These are phyloP conservation scores for Pisolithus sp. DNA, from an alignment of 768 basidiomycete species.

Conservation along the genomic window DNA sequence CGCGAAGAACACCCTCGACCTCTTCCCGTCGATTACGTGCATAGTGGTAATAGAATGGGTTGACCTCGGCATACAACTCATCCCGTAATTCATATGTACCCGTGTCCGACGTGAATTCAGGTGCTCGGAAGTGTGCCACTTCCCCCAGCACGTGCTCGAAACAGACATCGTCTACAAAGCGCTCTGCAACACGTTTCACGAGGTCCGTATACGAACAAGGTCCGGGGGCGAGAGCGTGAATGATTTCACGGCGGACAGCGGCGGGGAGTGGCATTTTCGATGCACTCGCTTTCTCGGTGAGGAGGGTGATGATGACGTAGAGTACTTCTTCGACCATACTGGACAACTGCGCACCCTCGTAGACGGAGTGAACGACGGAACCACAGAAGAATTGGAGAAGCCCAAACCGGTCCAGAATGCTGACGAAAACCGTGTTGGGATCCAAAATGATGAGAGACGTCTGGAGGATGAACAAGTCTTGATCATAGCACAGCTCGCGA, in stretches of 20 bases:
- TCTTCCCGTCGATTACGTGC: slow-evolving; percentile 90
- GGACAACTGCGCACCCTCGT: slow-evolving; percentile 65
- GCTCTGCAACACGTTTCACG: slow-evolving; percentile 84
- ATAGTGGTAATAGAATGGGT: slow-evolving; percentile 96
- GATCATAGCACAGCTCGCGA: slow-evolving; percentile 93
- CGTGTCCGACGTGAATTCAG: slow-evolving; percentile 69
- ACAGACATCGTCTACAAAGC: slow-evolving; percentile 74
- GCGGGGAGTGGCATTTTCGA: slow-evolving; percentile 56
- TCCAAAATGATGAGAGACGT: slow-evolving; percentile 73
- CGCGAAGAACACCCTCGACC: slow-evolving; percentile 70
- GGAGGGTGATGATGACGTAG: slow-evolving; percentile 78
- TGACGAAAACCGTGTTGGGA: slow-evolving; percentile 73
- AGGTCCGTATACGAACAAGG: slow-evolving; percentile 88
- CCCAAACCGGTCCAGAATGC: slow-evolving; percentile 86
- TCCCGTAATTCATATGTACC: slow-evolving; percentile 89
- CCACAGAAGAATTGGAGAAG: slow-evolving; percentile 77
- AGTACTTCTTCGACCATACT: slow-evolving; percentile 91
- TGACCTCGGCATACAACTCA: slow-evolving; percentile 77
- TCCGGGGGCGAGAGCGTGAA: slow-evolving; percentile 86
- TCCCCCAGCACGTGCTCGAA: slow-evolving; percentile 75
- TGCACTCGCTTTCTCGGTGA: slow-evolving; percentile 76
- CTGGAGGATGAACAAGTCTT: slow-evolving; percentile 89
- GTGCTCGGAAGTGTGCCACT: slow-evolving; percentile 77
- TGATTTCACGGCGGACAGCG: slow-evolving; percentile 75
- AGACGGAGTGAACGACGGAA: slow-evolving; percentile 43